These are phyloP conservation scores for Pseudogymnoascus sp. DNA, from an alignment of 2,329 filamentous ascomycete genomes.

Conservation along the genomic window DNA sequence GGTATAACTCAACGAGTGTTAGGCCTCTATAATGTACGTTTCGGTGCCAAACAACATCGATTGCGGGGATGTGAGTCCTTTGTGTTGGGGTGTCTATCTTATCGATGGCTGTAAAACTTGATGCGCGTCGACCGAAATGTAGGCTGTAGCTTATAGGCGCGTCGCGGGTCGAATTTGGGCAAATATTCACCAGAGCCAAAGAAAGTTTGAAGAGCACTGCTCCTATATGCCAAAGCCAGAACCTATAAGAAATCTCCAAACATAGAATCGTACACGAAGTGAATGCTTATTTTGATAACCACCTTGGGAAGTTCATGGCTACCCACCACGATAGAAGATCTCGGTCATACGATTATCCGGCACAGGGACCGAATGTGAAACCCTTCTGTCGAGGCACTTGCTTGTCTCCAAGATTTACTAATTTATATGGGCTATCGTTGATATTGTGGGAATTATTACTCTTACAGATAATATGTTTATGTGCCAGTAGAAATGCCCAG, in stretches of 20 bases:
- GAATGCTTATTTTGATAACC: slow-evolving; percentile 7
- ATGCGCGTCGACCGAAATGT: neutral
- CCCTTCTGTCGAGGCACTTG: neutral
- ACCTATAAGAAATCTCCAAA: slow-evolving; percentile 1
- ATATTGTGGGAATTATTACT: neutral
- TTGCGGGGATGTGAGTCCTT: slow-evolving; percentile 7
- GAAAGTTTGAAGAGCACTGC: slow-evolving; percentile 5
- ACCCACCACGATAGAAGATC: slow-evolving; percentile 8
- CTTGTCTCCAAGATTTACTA: neutral
- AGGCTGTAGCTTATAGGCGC: neutral
- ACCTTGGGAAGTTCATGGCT: slow-evolving; percentile 1
- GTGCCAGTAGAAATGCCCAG: neutral
- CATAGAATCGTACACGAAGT: slow-evolving; percentile 5
- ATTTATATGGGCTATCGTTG: neutral
- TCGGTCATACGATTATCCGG: slow-evolving; percentile 8
- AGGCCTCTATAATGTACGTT: slow-evolving; percentile 1
- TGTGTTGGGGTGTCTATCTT: slow-evolving; percentile 9
- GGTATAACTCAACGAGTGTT: slow-evolving; percentile 1
- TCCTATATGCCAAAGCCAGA: neutral
- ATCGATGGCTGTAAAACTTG: neutral
- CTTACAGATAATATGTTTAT: neutral
- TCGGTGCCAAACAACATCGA: slow-evolving; percentile 2
- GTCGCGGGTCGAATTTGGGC: neutral
- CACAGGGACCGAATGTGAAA: neutral
- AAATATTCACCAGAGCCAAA: neutral